These are phyloP conservation scores for Clitoria ternatea DNA, from an alignment of 306 rosid genomes.

Conservation along the genomic window DNA sequence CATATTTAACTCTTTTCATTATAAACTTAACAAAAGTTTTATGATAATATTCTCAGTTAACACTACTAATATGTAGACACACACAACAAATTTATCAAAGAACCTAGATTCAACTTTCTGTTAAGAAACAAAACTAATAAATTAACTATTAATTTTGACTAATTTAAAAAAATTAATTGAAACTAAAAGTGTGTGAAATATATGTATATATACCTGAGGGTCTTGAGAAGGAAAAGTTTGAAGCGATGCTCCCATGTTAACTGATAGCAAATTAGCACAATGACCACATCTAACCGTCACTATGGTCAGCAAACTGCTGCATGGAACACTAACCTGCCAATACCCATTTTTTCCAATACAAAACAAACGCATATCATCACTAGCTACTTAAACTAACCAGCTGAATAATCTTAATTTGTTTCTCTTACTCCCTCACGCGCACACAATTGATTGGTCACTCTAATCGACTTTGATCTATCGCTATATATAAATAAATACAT, in stretches of 20 bases:
- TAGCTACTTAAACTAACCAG: background rate
- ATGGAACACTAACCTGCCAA: constrained; percentile 95
- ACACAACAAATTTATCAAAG: too few relatives aligned
- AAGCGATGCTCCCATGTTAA: constrained; percentile 69
- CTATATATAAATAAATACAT: too few relatives aligned
- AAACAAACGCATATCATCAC: constrained; percentile 3
- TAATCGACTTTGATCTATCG: background rate
- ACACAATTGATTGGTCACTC: too few relatives aligned
- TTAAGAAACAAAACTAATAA: too few relatives aligned
- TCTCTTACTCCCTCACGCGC: background rate
- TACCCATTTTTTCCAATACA: constrained; percentile 14
- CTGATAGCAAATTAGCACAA: constrained; percentile 87
- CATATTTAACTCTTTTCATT: too few relatives aligned
- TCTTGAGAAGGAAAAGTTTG: constrained; percentile 60
- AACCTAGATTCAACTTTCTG: too few relatives aligned
- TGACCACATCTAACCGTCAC: constrained; percentile 98
- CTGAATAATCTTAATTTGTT: background rate
- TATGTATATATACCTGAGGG: constrained; percentile 39
- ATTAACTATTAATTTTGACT: too few relatives aligned
- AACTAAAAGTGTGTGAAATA: background rate
- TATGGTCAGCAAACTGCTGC: constrained; percentile 56
- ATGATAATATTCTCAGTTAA: too few relatives aligned
- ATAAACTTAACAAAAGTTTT: too few relatives aligned
- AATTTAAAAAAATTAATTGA: too few relatives aligned
- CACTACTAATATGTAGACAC: too few relatives aligned